These are phyloP conservation scores for Ormosia emarginata DNA, from an alignment of 306 rosid species.

Conservation along the genomic window DNA sequence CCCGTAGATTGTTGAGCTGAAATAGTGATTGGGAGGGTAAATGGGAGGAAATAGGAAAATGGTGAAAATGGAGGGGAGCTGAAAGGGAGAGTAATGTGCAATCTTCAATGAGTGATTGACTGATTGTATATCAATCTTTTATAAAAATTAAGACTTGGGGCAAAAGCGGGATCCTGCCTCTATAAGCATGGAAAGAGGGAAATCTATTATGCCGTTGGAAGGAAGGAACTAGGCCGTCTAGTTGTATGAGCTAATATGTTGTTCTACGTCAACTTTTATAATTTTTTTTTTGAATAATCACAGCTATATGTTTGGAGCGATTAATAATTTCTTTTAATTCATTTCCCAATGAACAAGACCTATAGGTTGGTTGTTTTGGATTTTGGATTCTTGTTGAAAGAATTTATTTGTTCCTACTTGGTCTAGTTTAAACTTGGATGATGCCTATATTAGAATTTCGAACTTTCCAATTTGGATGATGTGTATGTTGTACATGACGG, in stretches of 20 bases:
- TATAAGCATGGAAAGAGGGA: background rate
- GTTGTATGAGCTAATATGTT: background rate
- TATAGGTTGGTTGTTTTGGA: background rate
- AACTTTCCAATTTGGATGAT: background rate
- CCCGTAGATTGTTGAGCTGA: background rate
- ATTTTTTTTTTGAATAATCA: background rate
- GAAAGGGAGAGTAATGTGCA: background rate
- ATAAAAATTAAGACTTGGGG: background rate
- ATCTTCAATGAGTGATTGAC: background rate
- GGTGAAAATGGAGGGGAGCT: background rate
- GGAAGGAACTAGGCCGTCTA: slow-evolving; percentile 6
- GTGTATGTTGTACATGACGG: background rate
- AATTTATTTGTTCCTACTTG: background rate
- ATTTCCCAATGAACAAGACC: background rate
- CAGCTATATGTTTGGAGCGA: background rate
- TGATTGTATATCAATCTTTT: background rate
- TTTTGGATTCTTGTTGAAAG: background rate
- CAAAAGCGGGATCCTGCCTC: background rate
- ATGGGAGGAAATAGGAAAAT: background rate
- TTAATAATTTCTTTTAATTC: background rate
- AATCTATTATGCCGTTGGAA: slow-evolving; percentile 4
- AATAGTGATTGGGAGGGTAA: background rate
- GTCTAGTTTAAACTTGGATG: background rate
- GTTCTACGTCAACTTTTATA: background rate
- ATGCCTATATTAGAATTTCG: background rate